Conservation (phyloP, 352 stramenopile genomes). For the Pythium periplocum region DNA sequence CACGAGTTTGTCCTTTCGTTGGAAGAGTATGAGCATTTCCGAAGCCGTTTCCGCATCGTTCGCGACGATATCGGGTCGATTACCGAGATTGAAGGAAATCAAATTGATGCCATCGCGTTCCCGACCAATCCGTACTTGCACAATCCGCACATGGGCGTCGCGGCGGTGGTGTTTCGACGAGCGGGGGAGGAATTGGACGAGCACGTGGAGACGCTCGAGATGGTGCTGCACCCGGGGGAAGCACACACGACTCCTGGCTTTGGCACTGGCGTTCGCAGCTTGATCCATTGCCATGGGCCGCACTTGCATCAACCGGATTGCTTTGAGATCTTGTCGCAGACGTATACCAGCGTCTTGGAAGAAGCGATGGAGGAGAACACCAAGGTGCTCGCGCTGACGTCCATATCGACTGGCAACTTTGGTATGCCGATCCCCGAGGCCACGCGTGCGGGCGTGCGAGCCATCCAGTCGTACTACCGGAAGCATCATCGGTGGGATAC, state of each 20-base stretch:
- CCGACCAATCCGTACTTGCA: conserved; percentile 33
- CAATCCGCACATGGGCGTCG: conserved; percentile 37
- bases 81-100: conserved; percentile 20
- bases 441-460: conserved; percentile 15
- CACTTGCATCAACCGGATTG: conserved; percentile 23
- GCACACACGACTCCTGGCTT: conserved; percentile 46
- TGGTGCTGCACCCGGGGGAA: conserved; percentile 23
- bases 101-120: conserved; percentile 42
- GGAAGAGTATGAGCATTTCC: conserved; percentile 26
- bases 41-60: conserved; percentile 20
- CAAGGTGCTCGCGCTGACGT: conserved; percentile 46
- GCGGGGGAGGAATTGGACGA: conserved; percentile 26
- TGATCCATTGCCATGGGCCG: conserved; percentile 62
- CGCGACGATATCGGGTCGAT: conserved; percentile 32
- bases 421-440: conserved; percentile 21
- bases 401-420: conserved; percentile 66
- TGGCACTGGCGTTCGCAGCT: conserved; percentile 29
- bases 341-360: conserved; percentile 35
- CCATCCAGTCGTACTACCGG: conserved; percentile 17
- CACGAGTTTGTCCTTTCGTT: conserved; percentile 29
- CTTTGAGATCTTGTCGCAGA: conserved; percentile 31
- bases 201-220: conserved; percentile 24
- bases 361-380: conserved; percentile 34
- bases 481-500: conserved; percentile 11
- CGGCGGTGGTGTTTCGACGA: conserved; percentile 35